Percentiles rank a stretch among this genome's conserved stretches.
Conservation (phyloP, 768 basidiomycete species). For the Leccinum uliginosum region DNA sequence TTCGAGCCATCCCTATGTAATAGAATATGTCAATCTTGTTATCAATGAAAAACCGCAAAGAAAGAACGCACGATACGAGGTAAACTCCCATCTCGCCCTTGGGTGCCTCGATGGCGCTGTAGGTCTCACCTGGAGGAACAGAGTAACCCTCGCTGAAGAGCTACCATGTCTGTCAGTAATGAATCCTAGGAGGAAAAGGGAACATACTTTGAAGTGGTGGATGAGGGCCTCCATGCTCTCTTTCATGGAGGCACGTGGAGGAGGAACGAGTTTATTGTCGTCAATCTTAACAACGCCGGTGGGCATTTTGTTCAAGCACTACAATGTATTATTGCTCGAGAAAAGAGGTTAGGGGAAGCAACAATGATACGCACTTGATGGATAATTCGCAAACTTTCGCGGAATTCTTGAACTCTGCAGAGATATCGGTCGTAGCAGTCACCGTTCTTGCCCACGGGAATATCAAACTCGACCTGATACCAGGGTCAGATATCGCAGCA, state of each 20-base stretch:
- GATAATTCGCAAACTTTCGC: constrained; percentile 89
- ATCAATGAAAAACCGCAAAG: neutral
- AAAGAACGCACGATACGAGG: constrained; percentile 75
- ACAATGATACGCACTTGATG: constrained; percentile 46
- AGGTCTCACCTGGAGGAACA: constrained; percentile 94
- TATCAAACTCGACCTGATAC: constrained; percentile 85
- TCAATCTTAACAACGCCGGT: constrained; percentile 90
- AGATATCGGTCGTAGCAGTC: constrained; percentile 98
- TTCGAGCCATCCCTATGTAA: constrained; percentile 79
- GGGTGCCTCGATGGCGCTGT: constrained; percentile 95
- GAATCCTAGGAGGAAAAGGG: neutral
- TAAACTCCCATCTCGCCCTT: constrained; percentile 99
- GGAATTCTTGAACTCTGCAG: constrained; percentile 97
- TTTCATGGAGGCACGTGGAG: constrained; percentile 97
- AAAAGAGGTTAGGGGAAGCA: no score
- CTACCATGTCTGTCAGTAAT: constrained; percentile 34
- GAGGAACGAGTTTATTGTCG: constrained; percentile 95
- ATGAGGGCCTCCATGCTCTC: constrained; percentile 98
- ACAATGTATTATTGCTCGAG: constrained; percentile 2
- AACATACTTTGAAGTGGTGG: constrained; percentile 89
- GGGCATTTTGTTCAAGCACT: constrained; percentile 98
- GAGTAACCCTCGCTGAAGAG: constrained; percentile 96
- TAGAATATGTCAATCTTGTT: neutral
- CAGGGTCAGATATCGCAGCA: neutral
- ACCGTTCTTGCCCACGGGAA: constrained; percentile 95